Base-by-base conservation (phyloP, 805 yeast species). In the Nakazawaea ishiwadae region DNA sequence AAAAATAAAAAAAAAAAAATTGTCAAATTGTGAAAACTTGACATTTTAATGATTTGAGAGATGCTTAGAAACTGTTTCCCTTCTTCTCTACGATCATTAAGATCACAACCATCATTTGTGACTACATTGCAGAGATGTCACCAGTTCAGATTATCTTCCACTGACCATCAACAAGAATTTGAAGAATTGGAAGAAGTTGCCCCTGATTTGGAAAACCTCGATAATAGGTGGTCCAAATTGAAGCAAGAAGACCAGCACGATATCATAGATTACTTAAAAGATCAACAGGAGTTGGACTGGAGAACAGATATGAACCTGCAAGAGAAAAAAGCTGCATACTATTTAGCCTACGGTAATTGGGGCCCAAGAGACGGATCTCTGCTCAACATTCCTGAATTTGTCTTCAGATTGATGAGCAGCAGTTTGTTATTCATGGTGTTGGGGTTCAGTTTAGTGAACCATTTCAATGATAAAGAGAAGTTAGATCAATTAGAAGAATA, bases 271-370 rank as follows among this genome's bases (percentile, higher is more conserved):
- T 60, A 60, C 42, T 48, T 66, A 20, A 53, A 56, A 23, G 60
- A 59, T n/a, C 58, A 58, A 40, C 69, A 65, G 46, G 59, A 59
- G 43, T 58, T 60, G 39, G 58, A 55, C 11, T 66, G 71, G 71
- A 50, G 49, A 24, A 20, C 29, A 2, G 55, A 53, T 39, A 63
- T 77, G 48, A 63, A 69, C 23, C 40, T 53, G 15, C 79, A 73
- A 46, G 82, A 77, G 55, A 77, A 77, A 64, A 68, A 64, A 53
- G 81, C 82, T 18, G 75, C 76, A 17, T 75, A 73, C 56, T 77
- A 68, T 58, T 71, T 77, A 43, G 71, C 79, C 17, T 77, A 74
- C 50, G 84, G 84, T 18, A 68, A 66, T 47, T 77, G 83, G 83
- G 84, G 84, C 15, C 78, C 83, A 46, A 66, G 84, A 59, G 67